Evolutionary conservation across 1,139 yeast genomes (phyloP).

Genomic region (Candida neerlandica): DNA sequence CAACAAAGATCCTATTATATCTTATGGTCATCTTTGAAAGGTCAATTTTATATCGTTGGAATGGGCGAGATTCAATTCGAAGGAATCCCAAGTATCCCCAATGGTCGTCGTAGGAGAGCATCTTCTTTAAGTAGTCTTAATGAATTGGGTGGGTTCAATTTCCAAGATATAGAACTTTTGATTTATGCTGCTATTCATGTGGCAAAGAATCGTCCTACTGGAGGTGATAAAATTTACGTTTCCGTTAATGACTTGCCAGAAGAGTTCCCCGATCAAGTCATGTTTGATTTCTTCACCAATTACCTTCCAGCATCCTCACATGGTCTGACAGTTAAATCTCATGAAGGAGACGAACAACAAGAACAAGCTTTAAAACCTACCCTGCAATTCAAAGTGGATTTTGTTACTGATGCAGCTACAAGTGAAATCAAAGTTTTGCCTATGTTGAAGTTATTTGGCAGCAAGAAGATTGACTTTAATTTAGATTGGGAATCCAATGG

Average conservation of each 20-base stretch:
- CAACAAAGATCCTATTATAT: conserved; percentile 41
- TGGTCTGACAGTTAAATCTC: conserved; percentile 12
- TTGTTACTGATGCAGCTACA: conserved; percentile 25
- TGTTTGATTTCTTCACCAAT: conserved; percentile 42
- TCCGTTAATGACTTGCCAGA: conserved; percentile 39
- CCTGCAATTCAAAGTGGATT: conserved; percentile 24
- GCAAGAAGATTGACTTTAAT: conserved; percentile 28
- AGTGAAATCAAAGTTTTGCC: conserved; percentile 30
- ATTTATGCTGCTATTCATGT: conserved; percentile 35
- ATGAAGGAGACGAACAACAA: conserved; percentile 8
- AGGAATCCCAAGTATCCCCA: conserved; percentile 14
- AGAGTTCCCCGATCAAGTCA: conserved; percentile 36
- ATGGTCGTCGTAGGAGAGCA: conserved; percentile 30
- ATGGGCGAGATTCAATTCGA: conserved; percentile 39
- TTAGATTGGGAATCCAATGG: conserved; percentile 42
- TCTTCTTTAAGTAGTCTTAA: conserved; percentile 43
- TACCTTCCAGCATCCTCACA: conserved; percentile 33
- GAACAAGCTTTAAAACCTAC: conserved; percentile 6
- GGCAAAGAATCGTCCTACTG: conserved; percentile 26
- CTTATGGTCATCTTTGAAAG: conserved; percentile 33
- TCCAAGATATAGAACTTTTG: conserved; percentile 45
- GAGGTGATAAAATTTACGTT: conserved; percentile 22
- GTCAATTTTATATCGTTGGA: conserved; percentile 29
- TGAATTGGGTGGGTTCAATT: conserved; percentile 45
- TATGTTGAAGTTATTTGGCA: conserved; percentile 39